Evolutionary conservation across 305 asterid genomes (phyloP).

Genomic region (Solanum hybrid): DNA sequence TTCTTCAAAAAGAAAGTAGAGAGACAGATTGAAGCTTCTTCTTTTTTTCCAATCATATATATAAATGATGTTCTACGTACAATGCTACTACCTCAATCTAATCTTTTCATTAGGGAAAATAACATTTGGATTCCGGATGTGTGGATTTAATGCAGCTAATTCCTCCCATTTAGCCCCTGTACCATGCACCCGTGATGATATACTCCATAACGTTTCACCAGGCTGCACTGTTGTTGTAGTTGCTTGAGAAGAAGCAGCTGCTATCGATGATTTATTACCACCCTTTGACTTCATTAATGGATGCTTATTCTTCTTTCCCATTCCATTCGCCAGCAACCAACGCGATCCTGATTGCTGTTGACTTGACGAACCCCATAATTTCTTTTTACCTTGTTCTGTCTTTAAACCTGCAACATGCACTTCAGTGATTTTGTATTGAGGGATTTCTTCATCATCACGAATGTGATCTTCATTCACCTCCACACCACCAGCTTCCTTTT

Average conservation of each 20-base stretch:
- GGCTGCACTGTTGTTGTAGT: constrained; percentile 33
- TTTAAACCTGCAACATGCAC: constrained; percentile 80
- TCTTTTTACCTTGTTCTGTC: constrained; percentile 35
- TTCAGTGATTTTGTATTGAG: constrained; percentile 70
- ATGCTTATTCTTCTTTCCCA: constrained; percentile 94
- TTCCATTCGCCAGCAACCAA: constrained; percentile 93
- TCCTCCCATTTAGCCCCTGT: constrained; percentile 49
- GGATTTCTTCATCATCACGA: constrained; percentile 39
- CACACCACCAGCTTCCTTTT: constrained; percentile 12
- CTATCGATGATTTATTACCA: constrained; percentile 22
- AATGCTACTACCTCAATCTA: constrained; percentile 31
- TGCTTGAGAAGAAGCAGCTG: constrained; percentile 19
- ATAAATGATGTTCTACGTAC: not conserved
- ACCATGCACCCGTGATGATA: constrained; percentile 56
- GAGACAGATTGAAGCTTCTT: not conserved
- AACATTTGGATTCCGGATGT: constrained; percentile 37
- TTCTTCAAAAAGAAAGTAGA: not conserved
- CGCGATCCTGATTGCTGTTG: constrained; percentile 87
- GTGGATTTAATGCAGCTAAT: constrained; percentile 40
- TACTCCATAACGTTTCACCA: constrained; percentile 73
- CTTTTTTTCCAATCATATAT: not conserved
- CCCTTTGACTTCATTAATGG: constrained; percentile 59
- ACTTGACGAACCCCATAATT: constrained; percentile 68
- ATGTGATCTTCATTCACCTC: constrained; percentile 32
- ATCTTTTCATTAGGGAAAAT: constrained; percentile 38